Percentiles rank a stretch among this genome's conserved stretches.
Evolutionary conservation across 345 rosid genomes (phyloP).

Genomic region (Clarkia xantiana): DNA sequence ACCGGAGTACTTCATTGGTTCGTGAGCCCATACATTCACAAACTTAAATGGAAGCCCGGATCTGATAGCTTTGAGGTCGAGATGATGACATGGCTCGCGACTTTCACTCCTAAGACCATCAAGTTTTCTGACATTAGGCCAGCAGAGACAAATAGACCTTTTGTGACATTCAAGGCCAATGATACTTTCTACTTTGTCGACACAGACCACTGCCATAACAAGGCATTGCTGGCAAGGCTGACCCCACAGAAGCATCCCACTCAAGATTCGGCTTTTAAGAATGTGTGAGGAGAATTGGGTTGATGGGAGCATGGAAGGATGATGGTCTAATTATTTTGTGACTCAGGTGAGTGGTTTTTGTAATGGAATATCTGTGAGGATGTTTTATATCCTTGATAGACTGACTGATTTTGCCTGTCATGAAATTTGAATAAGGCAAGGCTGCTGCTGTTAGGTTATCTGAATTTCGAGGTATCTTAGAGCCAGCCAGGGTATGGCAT

Average conservation of each 20-base stretch:
- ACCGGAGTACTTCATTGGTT: constrained; percentile 83
- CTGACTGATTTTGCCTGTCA: no score
- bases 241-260: constrained; percentile 42
- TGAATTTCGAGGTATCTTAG: no score
- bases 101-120: constrained; percentile 40
- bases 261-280: constrained; percentile 74
- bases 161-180: constrained; percentile 72
- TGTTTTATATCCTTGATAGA: no score
- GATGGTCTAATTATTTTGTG: not conserved
- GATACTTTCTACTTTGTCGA: constrained; percentile 64
- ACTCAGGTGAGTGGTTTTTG: no score
- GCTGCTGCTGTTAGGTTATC: no score
- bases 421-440: no score
- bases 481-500: no score
- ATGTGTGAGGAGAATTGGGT: constrained; percentile 28
- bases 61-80: constrained; percentile 81
- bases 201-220: constrained; percentile 65
- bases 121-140: constrained; percentile 67
- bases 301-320: not conserved
- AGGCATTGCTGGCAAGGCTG: constrained; percentile 75
- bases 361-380: no score
- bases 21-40: constrained; percentile 85
- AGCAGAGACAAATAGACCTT: constrained; percentile 74
- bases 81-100: constrained; percentile 88
- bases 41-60: constrained; percentile 85